Percentiles rank a stretch among this genome's conserved stretches.
Evolutionary conservation across 495 filamentous ascomycete genomes (phyloP).

Genomic region (Friedmanniomyces endolithicus): DNA sequence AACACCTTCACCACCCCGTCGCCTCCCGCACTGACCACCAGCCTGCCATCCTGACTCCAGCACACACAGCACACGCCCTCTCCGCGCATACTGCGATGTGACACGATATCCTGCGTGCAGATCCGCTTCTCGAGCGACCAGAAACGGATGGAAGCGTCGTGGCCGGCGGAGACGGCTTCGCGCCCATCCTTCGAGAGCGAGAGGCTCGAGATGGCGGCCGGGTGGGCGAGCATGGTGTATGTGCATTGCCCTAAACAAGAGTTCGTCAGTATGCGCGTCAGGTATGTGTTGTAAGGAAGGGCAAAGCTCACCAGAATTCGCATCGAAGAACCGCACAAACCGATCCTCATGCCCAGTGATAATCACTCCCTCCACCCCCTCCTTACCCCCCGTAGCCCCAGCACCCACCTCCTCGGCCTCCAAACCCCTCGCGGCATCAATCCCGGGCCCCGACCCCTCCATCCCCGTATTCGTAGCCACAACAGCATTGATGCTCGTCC

Average conservation of each 20-base stretch:
- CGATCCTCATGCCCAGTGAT: slow-evolving; percentile 93
- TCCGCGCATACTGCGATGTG: slow-evolving; percentile 79
- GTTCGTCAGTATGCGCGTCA: too few relatives aligned
- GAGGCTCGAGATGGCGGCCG: slow-evolving; percentile 77
- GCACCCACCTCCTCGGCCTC: slow-evolving; percentile 59
- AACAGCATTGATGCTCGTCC: slow-evolving; percentile 80
- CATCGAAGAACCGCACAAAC: slow-evolving; percentile 93
- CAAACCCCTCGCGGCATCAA: slow-evolving; percentile 50
- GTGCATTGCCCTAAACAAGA: slow-evolving; percentile 76
- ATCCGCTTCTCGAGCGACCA: slow-evolving; percentile 93
- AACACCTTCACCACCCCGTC: slow-evolving; percentile 97
- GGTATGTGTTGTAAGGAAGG: too few relatives aligned
- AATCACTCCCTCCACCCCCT: slow-evolving; percentile 76
- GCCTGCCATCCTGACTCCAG: slow-evolving; percentile 86
- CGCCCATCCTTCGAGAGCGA: slow-evolving; percentile 82
- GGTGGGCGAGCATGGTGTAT: slow-evolving; percentile 95
- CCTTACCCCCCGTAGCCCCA: slow-evolving; percentile 69
- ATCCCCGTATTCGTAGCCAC: slow-evolving; percentile 74
- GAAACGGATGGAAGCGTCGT: slow-evolving; percentile 88
- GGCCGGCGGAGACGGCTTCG: slow-evolving; percentile 90
- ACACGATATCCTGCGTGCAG: slow-evolving; percentile 88
- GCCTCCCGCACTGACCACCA: slow-evolving; percentile 91
- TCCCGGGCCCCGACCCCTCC: slow-evolving; percentile 47
- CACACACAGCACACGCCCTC: slow-evolving; percentile 87
- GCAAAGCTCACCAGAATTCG: slow-evolving; percentile 94